Evolutionary conservation across 2,329 filamentous ascomycete genomes (phyloP), one percentile per base, ranked within the genome.

Genomic region (Colletotrichum aenigma): DNA sequence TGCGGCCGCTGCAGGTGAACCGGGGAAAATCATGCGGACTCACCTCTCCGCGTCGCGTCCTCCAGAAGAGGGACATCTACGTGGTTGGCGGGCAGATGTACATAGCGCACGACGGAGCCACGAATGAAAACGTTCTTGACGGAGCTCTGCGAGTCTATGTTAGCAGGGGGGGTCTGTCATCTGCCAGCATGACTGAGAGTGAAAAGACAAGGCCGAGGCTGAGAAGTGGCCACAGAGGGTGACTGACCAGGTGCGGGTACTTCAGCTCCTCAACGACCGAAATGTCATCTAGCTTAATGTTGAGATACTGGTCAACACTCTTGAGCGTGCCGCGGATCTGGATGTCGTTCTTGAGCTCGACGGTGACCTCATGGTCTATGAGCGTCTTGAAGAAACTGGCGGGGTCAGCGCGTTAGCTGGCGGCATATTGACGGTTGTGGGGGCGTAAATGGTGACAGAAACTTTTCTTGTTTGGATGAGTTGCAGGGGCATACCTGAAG

Each of bases 261-360:
- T 96, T 96, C 82, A 97, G 88, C 87, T 98, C 95, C 79, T 99
- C 96, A 30, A 98, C 91, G 36, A 98, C 96, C 78, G 93, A 91
- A 77, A 98, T 97, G 82, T 98, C 95, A 83, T 99, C 97, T 66
- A 99, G 92, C 89, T 98, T 98, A 88, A 99, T 98, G 88, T 99
- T 99, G 83, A 99, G 92, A 87, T 98, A 99, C 88, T 98, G 97
- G 85, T 99, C 97, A 79, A 99, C 96, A 83, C 95, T 97, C 89
- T 98, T 99, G 79, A 99, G 90, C 43, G 94, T 97, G 79, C 97
- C 97, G 81, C 95, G 95, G 85, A 99, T 97, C 84, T 96, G 96
- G 81, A 99, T 98, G 87, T 99, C 97, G 86, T 99, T 99, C 88
- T 99, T 99, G 85, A 99, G 94, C 89, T 99, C 97, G 84, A 99